Conservation (phyloP, 192 early-diverging fungal species). For the Pilaira anomala region DNA sequence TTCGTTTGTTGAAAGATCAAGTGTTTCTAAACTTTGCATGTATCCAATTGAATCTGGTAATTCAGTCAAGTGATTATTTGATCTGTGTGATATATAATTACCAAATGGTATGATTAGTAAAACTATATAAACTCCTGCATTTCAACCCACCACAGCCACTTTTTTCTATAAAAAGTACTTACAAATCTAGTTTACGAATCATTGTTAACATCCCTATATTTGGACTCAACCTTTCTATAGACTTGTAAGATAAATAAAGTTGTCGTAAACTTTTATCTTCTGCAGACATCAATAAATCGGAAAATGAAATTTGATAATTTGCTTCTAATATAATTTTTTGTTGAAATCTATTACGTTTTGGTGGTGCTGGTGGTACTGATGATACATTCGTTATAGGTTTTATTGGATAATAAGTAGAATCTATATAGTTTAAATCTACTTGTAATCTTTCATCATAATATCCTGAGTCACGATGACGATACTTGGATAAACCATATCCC, state of each 20-base stretch:
- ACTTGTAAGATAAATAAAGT: constrained; percentile 56
- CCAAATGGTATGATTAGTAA: constrained; percentile 5
- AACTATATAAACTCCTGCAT: constrained; percentile 6
- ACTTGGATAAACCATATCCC: not conserved
- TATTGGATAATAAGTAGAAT: constrained; percentile 18
- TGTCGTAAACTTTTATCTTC: not conserved
- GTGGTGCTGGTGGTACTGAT: not conserved
- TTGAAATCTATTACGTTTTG: not conserved
- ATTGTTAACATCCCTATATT: constrained; percentile 63
- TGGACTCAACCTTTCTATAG: constrained; percentile 55
- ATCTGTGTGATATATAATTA: constrained; percentile 43
- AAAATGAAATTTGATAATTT: not conserved
- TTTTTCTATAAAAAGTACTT: constrained; percentile 40
- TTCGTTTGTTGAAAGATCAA: constrained; percentile 62
- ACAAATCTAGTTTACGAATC: constrained; percentile 70
- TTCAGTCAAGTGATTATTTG: constrained; percentile 64
- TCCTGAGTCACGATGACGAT: constrained; percentile 11
- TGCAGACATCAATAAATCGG: not conserved
- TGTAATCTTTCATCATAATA: constrained; percentile 14
- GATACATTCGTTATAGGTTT: not conserved
- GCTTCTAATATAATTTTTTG: not conserved
- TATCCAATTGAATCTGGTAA: constrained; percentile 77
- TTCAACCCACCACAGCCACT: not conserved
- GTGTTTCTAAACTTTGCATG: constrained; percentile 58
- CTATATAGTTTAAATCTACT: constrained; percentile 19